Conservation (phyloP, 164 flowering plant genomes). For the Litsea cubeba region DNA sequence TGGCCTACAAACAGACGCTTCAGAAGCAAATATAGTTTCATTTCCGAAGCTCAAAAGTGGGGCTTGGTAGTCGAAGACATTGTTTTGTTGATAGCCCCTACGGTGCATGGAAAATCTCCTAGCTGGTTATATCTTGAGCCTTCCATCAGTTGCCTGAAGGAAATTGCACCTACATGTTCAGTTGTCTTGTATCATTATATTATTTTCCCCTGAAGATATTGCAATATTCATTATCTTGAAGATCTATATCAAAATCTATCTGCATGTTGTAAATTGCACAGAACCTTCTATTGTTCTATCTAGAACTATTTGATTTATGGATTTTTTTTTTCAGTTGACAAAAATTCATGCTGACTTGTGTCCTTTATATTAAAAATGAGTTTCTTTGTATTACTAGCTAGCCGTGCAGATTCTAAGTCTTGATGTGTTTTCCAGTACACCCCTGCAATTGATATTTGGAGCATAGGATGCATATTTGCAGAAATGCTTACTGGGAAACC, state of each 20-base stretch:
- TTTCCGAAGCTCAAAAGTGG: not conserved
- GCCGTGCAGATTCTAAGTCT: not conserved
- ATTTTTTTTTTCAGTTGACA: not conserved
- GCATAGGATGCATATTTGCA: constrained; percentile 88
- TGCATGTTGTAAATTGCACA: not conserved
- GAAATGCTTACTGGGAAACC: constrained; percentile 73
- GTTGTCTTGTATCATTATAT: too few relatives aligned
- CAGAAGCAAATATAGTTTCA: not conserved
- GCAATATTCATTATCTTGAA: too few relatives aligned
- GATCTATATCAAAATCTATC: not conserved
- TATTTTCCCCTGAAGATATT: too few relatives aligned
- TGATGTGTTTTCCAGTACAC: constrained; percentile 62
- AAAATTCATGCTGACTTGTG: too few relatives aligned
- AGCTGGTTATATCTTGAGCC: not conserved
- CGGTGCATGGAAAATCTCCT: too few relatives aligned
- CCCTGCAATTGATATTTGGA: constrained; percentile 86
- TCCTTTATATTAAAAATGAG: not conserved
- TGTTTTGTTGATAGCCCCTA: not conserved
- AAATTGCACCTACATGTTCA: not conserved
- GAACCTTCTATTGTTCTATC: not conserved
- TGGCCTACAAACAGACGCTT: not conserved
- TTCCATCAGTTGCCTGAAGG: not conserved
- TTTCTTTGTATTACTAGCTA: constrained; percentile 1
- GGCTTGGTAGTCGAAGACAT: not conserved
- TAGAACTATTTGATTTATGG: not conserved